phyloP scores from a whole-genome alignment of 1,284 basidiomycete genomes.

The Tausonia pullulans region DNA sequence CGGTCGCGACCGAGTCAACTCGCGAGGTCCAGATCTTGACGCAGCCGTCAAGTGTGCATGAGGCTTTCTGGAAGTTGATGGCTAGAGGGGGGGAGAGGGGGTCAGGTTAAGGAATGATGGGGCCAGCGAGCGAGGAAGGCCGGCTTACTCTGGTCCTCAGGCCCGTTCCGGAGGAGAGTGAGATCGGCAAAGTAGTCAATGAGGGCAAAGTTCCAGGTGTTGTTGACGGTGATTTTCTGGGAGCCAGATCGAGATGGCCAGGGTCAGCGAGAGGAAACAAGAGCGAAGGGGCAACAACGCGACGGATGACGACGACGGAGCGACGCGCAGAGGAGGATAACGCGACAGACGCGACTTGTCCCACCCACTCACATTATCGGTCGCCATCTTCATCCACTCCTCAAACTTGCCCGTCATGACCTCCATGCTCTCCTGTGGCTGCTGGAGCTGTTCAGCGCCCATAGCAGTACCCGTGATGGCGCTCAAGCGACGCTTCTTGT shows the following conservation, averaged over 20 bases:
- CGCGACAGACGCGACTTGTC: background rate
- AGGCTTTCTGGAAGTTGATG: conserved; percentile 98
- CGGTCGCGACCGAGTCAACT: conserved; percentile 92
- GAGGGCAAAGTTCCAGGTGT: conserved; percentile 95
- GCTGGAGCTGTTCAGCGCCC: background rate
- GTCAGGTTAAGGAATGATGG: background rate
- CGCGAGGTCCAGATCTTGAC: conserved; percentile 99
- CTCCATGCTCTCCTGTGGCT: conserved; percentile 40
- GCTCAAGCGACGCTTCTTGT: too few relatives aligned
- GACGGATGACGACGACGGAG: background rate
- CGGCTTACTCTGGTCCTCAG: conserved; percentile 52
- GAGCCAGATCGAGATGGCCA: background rate
- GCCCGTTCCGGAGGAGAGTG: conserved; percentile 83
- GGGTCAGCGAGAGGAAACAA: background rate
- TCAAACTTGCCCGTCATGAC: conserved; percentile 84
- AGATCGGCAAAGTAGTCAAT: conserved; percentile 99
- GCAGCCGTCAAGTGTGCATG: conserved; percentile 93
- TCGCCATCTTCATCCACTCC: conserved; percentile 99
- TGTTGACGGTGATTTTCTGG: conserved; percentile 97
- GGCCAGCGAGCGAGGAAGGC: conserved; percentile 8
- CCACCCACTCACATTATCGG: conserved; percentile 70
- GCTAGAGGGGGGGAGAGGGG: conserved; percentile 28
- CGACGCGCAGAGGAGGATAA: background rate
- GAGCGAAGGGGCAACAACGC: background rate
- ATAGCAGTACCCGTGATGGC: too few relatives aligned